phyloP scores from a whole-genome alignment of 2,329 filamentous ascomycete genomes.

The Fusarium nurragi region DNA sequence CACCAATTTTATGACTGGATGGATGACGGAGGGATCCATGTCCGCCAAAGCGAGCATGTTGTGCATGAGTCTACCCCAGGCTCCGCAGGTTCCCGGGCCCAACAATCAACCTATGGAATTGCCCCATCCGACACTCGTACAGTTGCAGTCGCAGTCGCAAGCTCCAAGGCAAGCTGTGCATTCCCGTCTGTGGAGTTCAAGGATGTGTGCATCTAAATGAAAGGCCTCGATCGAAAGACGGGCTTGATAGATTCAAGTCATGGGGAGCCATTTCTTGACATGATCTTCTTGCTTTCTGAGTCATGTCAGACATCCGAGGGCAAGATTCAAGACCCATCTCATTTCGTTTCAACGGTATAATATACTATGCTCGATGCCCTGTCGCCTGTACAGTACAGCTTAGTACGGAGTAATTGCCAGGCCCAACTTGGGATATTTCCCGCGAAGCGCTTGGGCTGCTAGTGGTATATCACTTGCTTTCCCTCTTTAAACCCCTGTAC shows the following conservation, averaged over 20 bases:
- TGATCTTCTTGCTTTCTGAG: not conserved
- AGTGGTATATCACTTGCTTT: conserved; percentile 21
- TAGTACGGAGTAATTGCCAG: not conserved
- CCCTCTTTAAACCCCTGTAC: conserved; percentile 18
- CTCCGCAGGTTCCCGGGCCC: conserved; percentile 5
- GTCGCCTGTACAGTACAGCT: not conserved
- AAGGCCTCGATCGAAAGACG: not conserved
- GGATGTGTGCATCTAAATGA: not conserved
- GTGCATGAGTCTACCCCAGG: conserved; percentile 33
- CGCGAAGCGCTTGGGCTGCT: conserved; percentile 1
- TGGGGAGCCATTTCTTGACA: not conserved
- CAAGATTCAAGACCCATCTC: not conserved
- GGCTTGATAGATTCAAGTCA: not conserved
- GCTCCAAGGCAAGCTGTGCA: not conserved
- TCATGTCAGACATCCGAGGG: not conserved
- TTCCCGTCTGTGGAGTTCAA: conserved; percentile 20
- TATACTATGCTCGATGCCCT: not conserved
- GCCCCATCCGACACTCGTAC: not conserved
- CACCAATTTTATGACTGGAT: conserved; percentile 16
- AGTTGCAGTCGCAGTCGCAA: not conserved
- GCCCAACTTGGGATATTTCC: conserved; percentile 4
- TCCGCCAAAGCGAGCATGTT: conserved; percentile 39
- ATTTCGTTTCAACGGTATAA: not conserved
- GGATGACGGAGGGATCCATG: not conserved
- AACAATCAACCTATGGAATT: conserved; percentile 26